Evolutionary conservation across 495 filamentous ascomycete species (phyloP), one percentile per base, ranked within the genome.

Genomic region (Penicillium samsonianum): DNA sequence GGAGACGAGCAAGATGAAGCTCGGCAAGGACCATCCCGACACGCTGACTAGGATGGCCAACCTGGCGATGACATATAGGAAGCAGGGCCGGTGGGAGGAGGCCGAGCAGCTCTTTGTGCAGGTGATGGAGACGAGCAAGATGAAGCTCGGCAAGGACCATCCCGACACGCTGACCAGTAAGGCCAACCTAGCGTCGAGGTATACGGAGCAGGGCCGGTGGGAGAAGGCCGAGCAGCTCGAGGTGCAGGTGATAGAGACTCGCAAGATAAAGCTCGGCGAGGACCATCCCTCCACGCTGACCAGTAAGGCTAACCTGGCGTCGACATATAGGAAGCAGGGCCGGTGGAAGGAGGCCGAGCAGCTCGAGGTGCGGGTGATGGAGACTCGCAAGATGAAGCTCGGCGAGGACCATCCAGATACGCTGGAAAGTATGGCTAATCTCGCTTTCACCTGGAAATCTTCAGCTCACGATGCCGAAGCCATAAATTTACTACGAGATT

Each of bases 311-410:
- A 47, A 47, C 25, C 25, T 47, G 3, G 44, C 23, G n/a, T 47
- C 44, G 9, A 30, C 25, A 2, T 17, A 5, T 6, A 16, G 23
- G 25, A 47, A 30, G 5, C 14, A 68, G 42, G 65, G 65, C 26
- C 62, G 67, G 7, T 73, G 58, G 58, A 23, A 59, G 11, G 63
- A 71, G 52, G 61, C 23, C 3, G 44, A 67, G 8, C 63, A 67
- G 62, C 44, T 54, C 23, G 0, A 22, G 1, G 0, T 45, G 19
- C 7, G 40, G 30, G 31, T 50, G 0, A 50, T 50, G 31, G 48
- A 50, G 26, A 40, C 48, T 40, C 10, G 48, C 28, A 50, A 50
- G 45, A 16, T 10, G 4, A 38, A 14, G 12, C 26, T 28, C 26
- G 26, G 26, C 26, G 26, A 28, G 26, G 26, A 28, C 6, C 26